phyloP scores from a whole-genome alignment of 2,329 filamentous ascomycete genomes.

The Calonectria multiphialidica region DNA sequence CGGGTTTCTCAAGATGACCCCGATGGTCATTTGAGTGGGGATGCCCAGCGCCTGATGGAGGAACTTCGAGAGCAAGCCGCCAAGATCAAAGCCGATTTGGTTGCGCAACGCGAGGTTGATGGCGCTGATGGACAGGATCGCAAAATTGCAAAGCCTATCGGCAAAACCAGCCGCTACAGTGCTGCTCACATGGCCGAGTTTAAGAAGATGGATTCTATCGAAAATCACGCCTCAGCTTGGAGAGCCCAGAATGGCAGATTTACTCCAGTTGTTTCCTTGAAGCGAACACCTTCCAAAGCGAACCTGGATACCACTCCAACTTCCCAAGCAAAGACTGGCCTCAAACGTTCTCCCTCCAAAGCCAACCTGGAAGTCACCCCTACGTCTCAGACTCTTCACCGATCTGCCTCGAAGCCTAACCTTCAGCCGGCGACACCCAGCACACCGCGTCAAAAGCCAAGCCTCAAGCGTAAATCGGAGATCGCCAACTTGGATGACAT shows the following conservation, averaged over 20 bases:
- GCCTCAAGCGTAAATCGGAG: slow-evolving; percentile 44
- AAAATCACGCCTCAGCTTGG: slow-evolving; percentile 84
- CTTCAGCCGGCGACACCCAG: slow-evolving; percentile 67
- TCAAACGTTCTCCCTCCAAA: slow-evolving; percentile 69
- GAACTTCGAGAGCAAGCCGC: slow-evolving; percentile 80
- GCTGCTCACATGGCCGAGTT: slow-evolving; percentile 89
- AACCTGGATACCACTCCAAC: slow-evolving; percentile 52
- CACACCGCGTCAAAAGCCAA: slow-evolving; percentile 55
- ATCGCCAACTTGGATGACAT: slow-evolving; percentile 44
- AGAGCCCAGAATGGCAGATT: slow-evolving; percentile 67
- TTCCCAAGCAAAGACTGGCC: slow-evolving; percentile 49
- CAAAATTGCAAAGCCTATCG: slow-evolving; percentile 84
- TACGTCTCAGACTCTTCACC: slow-evolving; percentile 48
- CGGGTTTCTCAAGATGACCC: slow-evolving; percentile 69
- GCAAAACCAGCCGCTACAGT: slow-evolving; percentile 84
- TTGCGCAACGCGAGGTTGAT: slow-evolving; percentile 70
- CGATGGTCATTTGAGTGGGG: slow-evolving; percentile 69
- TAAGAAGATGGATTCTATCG: slow-evolving; percentile 98
- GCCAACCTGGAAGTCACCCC: slow-evolving; percentile 67
- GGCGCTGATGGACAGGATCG: slow-evolving; percentile 63
- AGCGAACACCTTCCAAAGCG: slow-evolving; percentile 59
- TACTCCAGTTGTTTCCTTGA: slow-evolving; percentile 59
- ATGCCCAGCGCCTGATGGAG: slow-evolving; percentile 71
- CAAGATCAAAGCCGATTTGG: slow-evolving; percentile 77
- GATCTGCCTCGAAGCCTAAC: slow-evolving; percentile 44